phyloP scores from a whole-genome alignment of 345 rosid species.

The Sonneratia alba region DNA sequence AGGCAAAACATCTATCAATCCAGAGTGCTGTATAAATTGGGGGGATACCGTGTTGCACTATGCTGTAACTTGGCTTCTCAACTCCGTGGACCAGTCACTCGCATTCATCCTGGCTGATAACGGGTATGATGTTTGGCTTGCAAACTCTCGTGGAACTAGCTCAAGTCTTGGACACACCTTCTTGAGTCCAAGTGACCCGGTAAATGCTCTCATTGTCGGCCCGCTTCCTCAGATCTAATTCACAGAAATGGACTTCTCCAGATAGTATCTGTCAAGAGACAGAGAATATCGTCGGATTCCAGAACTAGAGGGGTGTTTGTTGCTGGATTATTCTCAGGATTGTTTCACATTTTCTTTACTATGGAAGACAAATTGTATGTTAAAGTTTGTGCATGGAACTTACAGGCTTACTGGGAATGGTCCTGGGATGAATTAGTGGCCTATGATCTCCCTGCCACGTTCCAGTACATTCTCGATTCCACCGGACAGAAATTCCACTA shows the following conservation, averaged over 20 bases:
- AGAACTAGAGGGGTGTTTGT: no score
- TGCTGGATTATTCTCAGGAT: neutral
- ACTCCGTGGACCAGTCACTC: conserved; percentile 20
- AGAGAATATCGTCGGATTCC: no score
- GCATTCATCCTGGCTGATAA: conserved; percentile 31
- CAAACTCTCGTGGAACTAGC: conserved; percentile 32
- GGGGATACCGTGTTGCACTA: conserved; percentile 15
- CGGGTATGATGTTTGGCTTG: conserved; percentile 39
- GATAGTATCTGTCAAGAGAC: no score
- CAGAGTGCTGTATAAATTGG: no score
- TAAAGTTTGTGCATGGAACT: neutral
- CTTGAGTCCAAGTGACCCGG: conserved; percentile 20
- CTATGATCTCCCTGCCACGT: conserved; percentile 21
- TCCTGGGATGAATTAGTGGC: conserved; percentile 30
- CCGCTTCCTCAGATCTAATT: neutral
- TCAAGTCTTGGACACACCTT: conserved; percentile 28
- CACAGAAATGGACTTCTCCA: no score
- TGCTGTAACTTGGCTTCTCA: conserved; percentile 28
- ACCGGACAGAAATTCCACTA: conserved; percentile 32
- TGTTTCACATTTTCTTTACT: neutral
- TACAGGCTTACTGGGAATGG: conserved; percentile 36
- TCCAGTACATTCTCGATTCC: conserved; percentile 16
- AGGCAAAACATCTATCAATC: no score
- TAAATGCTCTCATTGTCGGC: neutral
- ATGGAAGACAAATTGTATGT: neutral